Conservation (phyloP, 345 rosid species). For the Bretschneidera sinensis region DNA sequence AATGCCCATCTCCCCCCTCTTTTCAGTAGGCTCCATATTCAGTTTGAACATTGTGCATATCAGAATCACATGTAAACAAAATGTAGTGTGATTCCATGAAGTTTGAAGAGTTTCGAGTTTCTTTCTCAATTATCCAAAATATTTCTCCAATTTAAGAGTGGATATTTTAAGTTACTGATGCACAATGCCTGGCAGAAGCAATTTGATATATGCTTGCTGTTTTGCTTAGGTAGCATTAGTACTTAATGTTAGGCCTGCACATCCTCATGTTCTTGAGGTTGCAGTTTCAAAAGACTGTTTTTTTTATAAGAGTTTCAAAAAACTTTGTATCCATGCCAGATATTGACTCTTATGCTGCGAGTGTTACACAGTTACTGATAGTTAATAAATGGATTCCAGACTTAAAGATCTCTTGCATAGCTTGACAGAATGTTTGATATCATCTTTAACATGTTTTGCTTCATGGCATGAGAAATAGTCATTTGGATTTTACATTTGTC, state of each 20-base stretch:
- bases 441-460: not conserved
- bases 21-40: too few relatives aligned
- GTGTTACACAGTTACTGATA: not conserved
- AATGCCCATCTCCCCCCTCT: too few relatives aligned
- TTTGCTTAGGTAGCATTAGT: not conserved
- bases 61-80: too few relatives aligned
- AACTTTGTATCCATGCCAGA: not conserved
- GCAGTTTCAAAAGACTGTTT: not conserved
- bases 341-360: not conserved
- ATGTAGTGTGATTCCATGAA: too few relatives aligned
- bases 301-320: too few relatives aligned
- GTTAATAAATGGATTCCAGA: not conserved
- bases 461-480: too few relatives aligned
- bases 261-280: not conserved
- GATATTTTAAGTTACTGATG: not conserved
- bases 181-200: not conserved
- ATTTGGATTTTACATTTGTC: too few relatives aligned
- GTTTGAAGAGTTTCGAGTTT: too few relatives aligned
- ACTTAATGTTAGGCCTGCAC: not conserved
- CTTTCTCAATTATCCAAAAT: not conserved
- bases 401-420: not conserved
- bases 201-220: not conserved
- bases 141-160: constrained; percentile 1
- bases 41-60: too few relatives aligned
- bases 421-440: not conserved